Percentiles rank a stretch among this genome's conserved stretches.
Conservation (phyloP, 2,329 filamentous ascomycete genomes). For the Claviceps pazoutovae region DNA sequence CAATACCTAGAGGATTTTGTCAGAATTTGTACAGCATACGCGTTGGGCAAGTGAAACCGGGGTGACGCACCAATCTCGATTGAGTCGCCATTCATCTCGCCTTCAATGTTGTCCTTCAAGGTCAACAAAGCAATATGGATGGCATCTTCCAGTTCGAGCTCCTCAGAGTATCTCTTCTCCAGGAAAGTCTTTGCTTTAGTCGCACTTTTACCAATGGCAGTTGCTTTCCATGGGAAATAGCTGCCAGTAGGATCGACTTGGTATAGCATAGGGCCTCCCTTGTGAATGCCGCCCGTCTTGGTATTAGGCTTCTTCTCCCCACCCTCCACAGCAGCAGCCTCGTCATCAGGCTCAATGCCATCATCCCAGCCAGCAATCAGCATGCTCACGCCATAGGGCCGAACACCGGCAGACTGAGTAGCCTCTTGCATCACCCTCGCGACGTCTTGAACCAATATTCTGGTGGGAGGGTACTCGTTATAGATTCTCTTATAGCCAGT, state of each 20-base stretch:
- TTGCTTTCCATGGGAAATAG: conserved; percentile 99
- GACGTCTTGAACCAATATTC: conserved; percentile 97
- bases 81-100: conserved; percentile 97
- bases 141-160: conserved; percentile 90
- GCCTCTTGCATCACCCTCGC: conserved; percentile 97
- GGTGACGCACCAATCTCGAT: conserved; percentile 76
- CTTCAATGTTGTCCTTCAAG: conserved; percentile 97
- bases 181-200: conserved; percentile 98
- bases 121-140: conserved; percentile 96
- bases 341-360: conserved; percentile 76
- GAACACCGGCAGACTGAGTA: conserved; percentile 92
- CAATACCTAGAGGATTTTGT: conserved; percentile 52
- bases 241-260: conserved; percentile 98
- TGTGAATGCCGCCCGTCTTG: conserved; percentile 90
- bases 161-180: conserved; percentile 97
- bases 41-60: not conserved
- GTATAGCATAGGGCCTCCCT: conserved; percentile 93
- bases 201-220: conserved; percentile 95
- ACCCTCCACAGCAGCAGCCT: conserved; percentile 38
- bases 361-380: conserved; percentile 97
- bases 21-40: not conserved
- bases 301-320: conserved; percentile 63
- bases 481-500: conserved; percentile 99
- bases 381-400: conserved; percentile 91
- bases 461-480: conserved; percentile 98